Base-by-base conservation (phyloP, 1,139 yeast genomes). In the Kurtzmaniella quercitrusa region DNA sequence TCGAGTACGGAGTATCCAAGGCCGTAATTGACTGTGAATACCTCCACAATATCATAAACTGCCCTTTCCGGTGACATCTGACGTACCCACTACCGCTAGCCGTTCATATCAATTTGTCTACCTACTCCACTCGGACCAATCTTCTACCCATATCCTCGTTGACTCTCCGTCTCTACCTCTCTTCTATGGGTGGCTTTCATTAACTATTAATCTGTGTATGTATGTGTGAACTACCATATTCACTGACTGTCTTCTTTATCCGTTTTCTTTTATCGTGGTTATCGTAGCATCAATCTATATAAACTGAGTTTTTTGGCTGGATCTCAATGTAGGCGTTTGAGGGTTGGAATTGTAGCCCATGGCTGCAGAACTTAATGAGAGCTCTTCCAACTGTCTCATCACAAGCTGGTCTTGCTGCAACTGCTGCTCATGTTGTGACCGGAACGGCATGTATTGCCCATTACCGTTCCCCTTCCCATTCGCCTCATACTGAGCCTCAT, bases 351-450 rank as follows among this genome's bases (percentile, higher is more conserved):
- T 66, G 50, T 73, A 74, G 1, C 78, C 79, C 62, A 73, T 56
- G 1, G 78, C 78, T 3, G 76, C 79, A 2, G 78, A 72, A 45
- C 75, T 71, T 47, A 74, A 57, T 1, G 77, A 71, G 41, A 74
- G 59, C 50, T 72, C 77, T 52, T 74, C 78, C 54, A 74, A 69
- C 51, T 73, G 79, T 52, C 69, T 73, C 76, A 73, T 70, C 9
- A 71, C 73, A 6, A 61, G 63, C 41, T 59, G 48, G 43, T 67
- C 73, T 44, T 65, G 69, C 19, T 58, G 62, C 36, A 49, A 53
- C 37, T 44, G 52, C 15, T 36, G 25, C 27, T 48, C 53, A 19
- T 46, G 51, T 18, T 49, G 55, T 37, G 47, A 7, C 10, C 31
- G 12, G 10, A 54, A 16, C 11, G 12, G 12, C 10, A 9, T 31